Evolutionary conservation across 2,329 filamentous ascomycete species (phyloP).

Genomic region (Neurospora crassa): DNA sequence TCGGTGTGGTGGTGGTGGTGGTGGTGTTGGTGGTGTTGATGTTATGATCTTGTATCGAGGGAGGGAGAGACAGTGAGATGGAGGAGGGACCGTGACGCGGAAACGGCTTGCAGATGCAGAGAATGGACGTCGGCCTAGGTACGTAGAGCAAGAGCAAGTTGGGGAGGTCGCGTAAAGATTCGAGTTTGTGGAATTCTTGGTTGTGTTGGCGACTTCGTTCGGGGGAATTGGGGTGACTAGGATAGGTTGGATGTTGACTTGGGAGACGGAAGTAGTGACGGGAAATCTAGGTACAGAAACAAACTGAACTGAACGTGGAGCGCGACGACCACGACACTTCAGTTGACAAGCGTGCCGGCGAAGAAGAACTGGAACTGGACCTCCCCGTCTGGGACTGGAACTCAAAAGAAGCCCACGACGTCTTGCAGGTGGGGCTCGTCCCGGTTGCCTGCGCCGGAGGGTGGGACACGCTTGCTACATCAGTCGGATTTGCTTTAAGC

Average conservation of each 20-base stretch:
- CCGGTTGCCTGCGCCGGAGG: not conserved
- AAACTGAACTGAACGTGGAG: not conserved
- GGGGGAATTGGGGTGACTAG: not conserved
- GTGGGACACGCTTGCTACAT: not conserved
- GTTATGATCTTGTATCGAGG: not conserved
- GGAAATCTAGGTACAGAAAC: not conserved
- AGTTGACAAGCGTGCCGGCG: no score
- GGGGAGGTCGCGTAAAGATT: not conserved
- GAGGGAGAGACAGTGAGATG: not conserved
- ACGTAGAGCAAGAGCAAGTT: not conserved
- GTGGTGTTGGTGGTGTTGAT: not conserved
- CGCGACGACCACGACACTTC: not conserved
- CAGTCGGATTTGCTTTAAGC: not conserved
- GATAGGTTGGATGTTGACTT: not conserved
- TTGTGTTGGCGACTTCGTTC: not conserved
- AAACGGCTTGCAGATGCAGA: conserved; percentile 1
- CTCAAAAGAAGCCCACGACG: not conserved
- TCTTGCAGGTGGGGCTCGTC: not conserved
- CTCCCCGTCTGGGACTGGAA: not conserved
- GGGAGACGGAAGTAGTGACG: not conserved
- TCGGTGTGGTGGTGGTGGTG: conserved; percentile 4
- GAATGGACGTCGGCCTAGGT: not conserved
- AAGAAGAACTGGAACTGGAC: not conserved
- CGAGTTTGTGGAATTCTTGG: not conserved
- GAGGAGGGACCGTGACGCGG: not conserved